phyloP scores from a whole-genome alignment of 306 rosid genomes.

The Cucurbita moschata region DNA sequence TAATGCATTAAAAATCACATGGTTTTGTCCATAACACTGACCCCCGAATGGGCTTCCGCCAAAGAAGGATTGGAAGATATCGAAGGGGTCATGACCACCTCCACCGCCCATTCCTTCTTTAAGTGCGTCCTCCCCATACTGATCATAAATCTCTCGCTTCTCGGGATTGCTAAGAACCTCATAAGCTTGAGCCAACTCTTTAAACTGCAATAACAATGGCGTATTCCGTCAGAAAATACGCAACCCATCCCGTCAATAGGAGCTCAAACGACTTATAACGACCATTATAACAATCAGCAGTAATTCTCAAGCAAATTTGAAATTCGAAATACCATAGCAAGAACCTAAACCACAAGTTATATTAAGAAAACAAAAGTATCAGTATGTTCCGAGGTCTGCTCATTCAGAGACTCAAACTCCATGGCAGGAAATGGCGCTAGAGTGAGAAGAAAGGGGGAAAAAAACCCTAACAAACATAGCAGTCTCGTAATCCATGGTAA shows the following conservation, averaged over 20 bases:
- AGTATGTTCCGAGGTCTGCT: not conserved
- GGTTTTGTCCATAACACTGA: not conserved
- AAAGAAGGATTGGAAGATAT: conserved; percentile 59
- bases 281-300: not conserved
- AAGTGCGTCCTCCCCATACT: conserved; percentile 87
- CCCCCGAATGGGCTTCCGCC: conserved; percentile 55
- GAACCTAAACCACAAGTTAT: not conserved
- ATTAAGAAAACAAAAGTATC: not conserved
- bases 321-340: not conserved
- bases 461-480: not conserved
- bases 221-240: not conserved
- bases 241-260: not conserved
- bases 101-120: conserved; percentile 75
- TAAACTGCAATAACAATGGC: conserved; percentile 30
- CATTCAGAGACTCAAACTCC: not conserved
- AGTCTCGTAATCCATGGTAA: not conserved
- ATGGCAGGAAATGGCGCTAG: not conserved
- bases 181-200: conserved; percentile 81
- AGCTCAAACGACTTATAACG: not conserved
- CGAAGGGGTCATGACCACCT: conserved; percentile 71
- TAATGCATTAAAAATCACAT: not conserved
- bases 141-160: conserved; percentile 75
- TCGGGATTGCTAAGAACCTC: conserved; percentile 77
- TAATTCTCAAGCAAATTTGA: not conserved
- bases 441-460: not conserved